A percentile compares a stretch with the other conserved stretches of the same genome.
Conservation (phyloP, 371 early-diverging fungal genomes). For the Phascolomyces articulosus region DNA sequence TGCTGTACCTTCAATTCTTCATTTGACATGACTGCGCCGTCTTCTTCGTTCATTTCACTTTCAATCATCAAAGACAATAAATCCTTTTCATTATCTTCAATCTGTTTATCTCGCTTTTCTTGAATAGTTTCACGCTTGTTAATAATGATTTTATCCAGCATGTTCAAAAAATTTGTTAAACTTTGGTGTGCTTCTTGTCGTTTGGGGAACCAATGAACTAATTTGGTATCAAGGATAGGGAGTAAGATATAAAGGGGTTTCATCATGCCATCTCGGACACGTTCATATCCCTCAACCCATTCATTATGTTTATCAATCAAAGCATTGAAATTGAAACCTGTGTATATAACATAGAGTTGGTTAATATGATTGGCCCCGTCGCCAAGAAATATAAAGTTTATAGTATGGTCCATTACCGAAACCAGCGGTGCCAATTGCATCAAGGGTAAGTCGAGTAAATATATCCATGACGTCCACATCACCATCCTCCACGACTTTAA, state of each 20-base stretch:
- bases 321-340: conserved; percentile 36
- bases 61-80: conserved; percentile 51
- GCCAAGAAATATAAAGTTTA: no score
- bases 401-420: conserved; percentile 27
- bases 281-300: conserved; percentile 9
- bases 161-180: conserved; percentile 30
- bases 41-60: conserved; percentile 25
- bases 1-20: conserved; percentile 18
- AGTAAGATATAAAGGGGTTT: conserved; percentile 27
- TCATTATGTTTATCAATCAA: conserved; percentile 10
- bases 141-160: conserved; percentile 44
- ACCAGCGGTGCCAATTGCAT: conserved; percentile 40
- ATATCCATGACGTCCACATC: conserved; percentile 18
- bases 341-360: neutral
- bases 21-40: conserved; percentile 15
- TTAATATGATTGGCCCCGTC: no score
- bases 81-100: conserved; percentile 44
- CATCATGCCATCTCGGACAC: conserved; percentile 8
- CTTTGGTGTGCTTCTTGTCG: conserved; percentile 35
- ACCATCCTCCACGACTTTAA: conserved; percentile 20
- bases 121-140: conserved; percentile 24
- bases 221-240: conserved; percentile 22
- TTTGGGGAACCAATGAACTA: conserved; percentile 23
- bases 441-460: conserved; percentile 33
- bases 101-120: conserved; percentile 8